Percentiles rank a stretch among this genome's conserved stretches.
phyloP scores from a whole-genome alignment of 2,329 filamentous ascomycete species.

The Epichloe festucae region DNA sequence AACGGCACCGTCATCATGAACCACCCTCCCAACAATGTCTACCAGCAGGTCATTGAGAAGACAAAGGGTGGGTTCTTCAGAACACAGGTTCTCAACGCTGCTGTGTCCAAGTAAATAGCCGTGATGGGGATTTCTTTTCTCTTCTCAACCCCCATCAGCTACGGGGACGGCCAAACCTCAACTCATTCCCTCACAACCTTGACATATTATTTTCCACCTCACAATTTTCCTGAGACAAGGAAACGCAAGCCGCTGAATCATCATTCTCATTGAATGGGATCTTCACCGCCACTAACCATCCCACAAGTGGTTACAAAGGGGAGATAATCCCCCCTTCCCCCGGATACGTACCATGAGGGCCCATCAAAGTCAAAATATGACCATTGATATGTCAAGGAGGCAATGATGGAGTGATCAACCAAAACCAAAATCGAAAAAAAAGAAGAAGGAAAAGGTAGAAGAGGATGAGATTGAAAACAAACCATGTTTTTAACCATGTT shows the following conservation, averaged over 20 bases:
- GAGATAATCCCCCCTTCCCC: no score
- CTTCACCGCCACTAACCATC: no score
- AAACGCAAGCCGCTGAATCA: not conserved
- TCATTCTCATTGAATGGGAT: not conserved
- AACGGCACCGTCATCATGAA: conserved; percentile 99
- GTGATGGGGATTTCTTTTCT: not conserved
- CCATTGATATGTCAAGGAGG: no score
- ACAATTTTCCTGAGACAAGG: not conserved
- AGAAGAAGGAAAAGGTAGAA: conserved; percentile 2
- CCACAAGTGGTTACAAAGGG: no score
- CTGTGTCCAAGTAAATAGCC: conserved; percentile 37
- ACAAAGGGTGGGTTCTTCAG: conserved; percentile 98
- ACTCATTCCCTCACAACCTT: not conserved
- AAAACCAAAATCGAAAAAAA: not conserved
- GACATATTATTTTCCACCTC: not conserved
- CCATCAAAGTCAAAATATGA: no score
- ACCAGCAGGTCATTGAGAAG: conserved; percentile 98
- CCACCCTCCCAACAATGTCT: conserved; percentile 94
- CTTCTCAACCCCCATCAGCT: not conserved
- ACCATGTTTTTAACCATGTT: conserved; percentile 9
- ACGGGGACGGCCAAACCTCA: not conserved
- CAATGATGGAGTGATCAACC: not conserved
- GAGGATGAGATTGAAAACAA: not conserved
- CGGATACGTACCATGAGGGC: no score
- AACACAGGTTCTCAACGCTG: conserved; percentile 80